Evolutionary conservation across 768 basidiomycete species (phyloP), one percentile per base, ranked within the genome.

Genomic region (Imleria badia): DNA sequence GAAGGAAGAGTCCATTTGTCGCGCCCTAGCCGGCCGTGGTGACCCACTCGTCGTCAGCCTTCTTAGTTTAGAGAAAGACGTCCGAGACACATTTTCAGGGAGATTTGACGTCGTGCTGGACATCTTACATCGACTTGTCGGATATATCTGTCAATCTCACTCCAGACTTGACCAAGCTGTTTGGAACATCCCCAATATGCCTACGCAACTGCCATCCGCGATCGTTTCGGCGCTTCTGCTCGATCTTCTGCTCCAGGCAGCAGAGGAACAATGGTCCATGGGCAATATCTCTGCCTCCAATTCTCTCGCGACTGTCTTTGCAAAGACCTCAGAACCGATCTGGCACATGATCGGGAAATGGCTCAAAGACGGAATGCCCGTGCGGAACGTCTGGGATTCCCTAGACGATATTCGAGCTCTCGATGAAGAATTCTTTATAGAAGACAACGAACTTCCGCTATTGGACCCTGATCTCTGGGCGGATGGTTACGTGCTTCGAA

Each of bases 371-470:
- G 91, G 91, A 1, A 88, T 88, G 84, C 83, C 83, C 5, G 64
- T 78, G 11, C 76, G 53, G 68, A 74, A 42, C 51, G 72, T 54
- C 61, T 75, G 52, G 67, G 61, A 68, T 29, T 39, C 52, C 15
- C 47, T 57, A 23, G 60, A 67, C 15, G 57, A 60, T 17, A 54
- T 44, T 35, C 61, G 43, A 49, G 48, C 56, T 40, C 73, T 86
- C 2, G 84, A 86, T 19, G 85, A 86, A 12, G 91, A 94, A 62
- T 91, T 91, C 71, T 92, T 93, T 69, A 82, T 94, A 43, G 86
- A 88, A 63, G 80, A 81, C 56, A 89, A 81, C 62, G 85, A 83
- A 19, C 73, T 89, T 41, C 79, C 79, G 2, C 64, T 86, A 20
- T 57, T 83, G 63, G 86, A 88, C 62, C 86, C 85, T 0, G 88